A percentile compares a stretch with the other conserved stretches of the same genome.
Conservation (phyloP, 805 yeast genomes). For the Wickerhamomyces hampshirensis region DNA sequence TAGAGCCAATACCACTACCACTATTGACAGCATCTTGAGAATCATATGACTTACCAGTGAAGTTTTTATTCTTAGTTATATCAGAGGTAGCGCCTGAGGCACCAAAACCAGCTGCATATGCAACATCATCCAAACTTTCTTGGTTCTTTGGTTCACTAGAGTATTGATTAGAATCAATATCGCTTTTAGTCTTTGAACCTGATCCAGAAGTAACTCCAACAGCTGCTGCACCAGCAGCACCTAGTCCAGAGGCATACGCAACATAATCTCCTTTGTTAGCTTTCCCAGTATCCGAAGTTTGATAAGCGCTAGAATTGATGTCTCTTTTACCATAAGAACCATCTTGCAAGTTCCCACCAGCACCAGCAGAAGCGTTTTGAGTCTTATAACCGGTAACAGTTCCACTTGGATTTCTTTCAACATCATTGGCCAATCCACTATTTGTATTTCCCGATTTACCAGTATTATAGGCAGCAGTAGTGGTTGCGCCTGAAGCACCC, state of each 20-base stretch:
- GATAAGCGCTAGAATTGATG: too few species aligned
- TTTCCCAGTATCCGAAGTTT: too few species aligned
- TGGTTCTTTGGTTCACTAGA: too few species aligned
- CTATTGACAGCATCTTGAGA: conserved; percentile 8
- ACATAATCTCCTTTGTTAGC: too few species aligned
- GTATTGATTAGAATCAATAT: too few species aligned
- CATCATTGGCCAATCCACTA: background rate
- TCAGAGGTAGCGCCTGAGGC: conserved; percentile 14
- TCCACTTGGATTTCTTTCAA: background rate
- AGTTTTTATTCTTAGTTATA: conserved; percentile 3
- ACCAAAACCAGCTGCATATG: conserved; percentile 7
- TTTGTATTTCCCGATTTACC: conserved; percentile 1
- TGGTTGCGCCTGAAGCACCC: conserved; percentile 6
- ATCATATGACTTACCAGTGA: conserved; percentile 4
- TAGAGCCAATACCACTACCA: conserved; percentile 4
- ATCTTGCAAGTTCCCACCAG: background rate
- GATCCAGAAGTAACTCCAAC: background rate
- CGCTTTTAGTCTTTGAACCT: too few species aligned
- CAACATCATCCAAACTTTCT: background rate
- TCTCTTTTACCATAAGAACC: too few species aligned
- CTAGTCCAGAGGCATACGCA: conserved; percentile 2
- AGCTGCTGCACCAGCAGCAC: conserved; percentile 1
- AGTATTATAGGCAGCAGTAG: background rate
- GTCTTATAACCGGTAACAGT: background rate
- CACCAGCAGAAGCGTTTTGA: background rate